Conservation (phyloP, 2,329 filamentous ascomycete species). For the Alternaria gansuensis region DNA sequence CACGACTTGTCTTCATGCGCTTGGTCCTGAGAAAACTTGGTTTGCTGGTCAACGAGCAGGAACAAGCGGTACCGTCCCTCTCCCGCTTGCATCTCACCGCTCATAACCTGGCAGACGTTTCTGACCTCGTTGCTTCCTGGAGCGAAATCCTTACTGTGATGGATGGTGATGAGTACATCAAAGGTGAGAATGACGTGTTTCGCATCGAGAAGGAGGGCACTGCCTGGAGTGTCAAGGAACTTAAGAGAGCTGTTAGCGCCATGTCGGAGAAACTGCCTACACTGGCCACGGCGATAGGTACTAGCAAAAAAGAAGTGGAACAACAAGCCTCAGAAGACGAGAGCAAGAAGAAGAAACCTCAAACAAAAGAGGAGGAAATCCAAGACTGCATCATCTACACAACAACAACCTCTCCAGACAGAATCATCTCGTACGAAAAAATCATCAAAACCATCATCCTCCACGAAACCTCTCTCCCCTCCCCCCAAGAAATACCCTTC, state of each 20-base stretch:
- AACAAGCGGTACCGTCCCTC: slow-evolving; percentile 76
- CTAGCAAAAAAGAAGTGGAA: slow-evolving; percentile 11
- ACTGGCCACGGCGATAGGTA: slow-evolving; percentile 35
- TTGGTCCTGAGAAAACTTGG: slow-evolving; percentile 82
- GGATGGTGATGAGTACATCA: slow-evolving; percentile 74
- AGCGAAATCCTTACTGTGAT: slow-evolving; percentile 72
- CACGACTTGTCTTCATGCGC: slow-evolving; percentile 77
- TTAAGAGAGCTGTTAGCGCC: slow-evolving; percentile 49
- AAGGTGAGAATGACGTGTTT: slow-evolving; percentile 84
- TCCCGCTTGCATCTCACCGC: slow-evolving; percentile 85
- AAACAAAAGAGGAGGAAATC: slow-evolving; percentile 44
- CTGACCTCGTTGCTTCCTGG: slow-evolving; percentile 72
- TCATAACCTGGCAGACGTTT: slow-evolving; percentile 68
- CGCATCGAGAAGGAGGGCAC: slow-evolving; percentile 73
- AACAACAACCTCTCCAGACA: slow-evolving; percentile 56
- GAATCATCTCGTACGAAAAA: slow-evolving; percentile 76
- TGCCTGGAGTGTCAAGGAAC: slow-evolving; percentile 39
- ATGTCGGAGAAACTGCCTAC: slow-evolving; percentile 42
- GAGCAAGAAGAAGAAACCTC: slow-evolving; percentile 35
- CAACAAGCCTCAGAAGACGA: slow-evolving; percentile 22
- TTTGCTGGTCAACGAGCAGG: slow-evolving; percentile 76
- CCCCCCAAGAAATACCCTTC: slow-evolving; percentile 81
- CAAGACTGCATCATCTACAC: slow-evolving; percentile 44
- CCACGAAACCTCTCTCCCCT: slow-evolving; percentile 74
- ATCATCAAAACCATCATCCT: slow-evolving; percentile 77